Percentiles rank a stretch among this genome's conserved stretches.
Conservation (phyloP, 805 yeast species). For the Myxozyma geophila region DNA sequence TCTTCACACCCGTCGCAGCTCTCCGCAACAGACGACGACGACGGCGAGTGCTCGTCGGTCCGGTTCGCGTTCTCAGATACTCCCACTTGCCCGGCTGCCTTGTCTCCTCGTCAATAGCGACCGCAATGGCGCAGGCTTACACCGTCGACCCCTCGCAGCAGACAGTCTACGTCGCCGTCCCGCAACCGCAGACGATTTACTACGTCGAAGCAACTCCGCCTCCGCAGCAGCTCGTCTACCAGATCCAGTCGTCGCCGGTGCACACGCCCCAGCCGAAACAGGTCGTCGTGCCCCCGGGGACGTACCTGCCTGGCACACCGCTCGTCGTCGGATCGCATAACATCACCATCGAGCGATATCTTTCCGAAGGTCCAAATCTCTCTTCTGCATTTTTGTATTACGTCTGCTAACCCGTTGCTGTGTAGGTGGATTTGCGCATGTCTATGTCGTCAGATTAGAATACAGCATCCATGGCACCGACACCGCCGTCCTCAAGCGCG, state of each 20-base stretch:
- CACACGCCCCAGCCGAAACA: slow-evolving; percentile 9
- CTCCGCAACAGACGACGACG: slow-evolving; percentile 4
- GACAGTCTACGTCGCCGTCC: slow-evolving; percentile 13
- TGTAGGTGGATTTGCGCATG: slow-evolving; percentile 87
- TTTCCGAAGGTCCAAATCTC: slow-evolving; percentile 65
- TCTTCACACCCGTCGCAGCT: not conserved
- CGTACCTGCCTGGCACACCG: slow-evolving; percentile 75
- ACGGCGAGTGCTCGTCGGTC: slow-evolving; percentile 12
- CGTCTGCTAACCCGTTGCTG: slow-evolving; percentile 6
- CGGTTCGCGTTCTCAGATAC: not conserved
- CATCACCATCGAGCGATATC: slow-evolving; percentile 67
- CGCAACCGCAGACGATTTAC: slow-evolving; percentile 20
- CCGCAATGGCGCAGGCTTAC: slow-evolving; percentile 12
- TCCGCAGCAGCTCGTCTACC: slow-evolving; percentile 12
- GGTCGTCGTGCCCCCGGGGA: slow-evolving; percentile 32
- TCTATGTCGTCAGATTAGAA: slow-evolving; percentile 74
- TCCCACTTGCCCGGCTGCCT: not conserved
- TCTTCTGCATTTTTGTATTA: not conserved
- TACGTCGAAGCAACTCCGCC: slow-evolving; percentile 13
- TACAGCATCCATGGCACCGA: slow-evolving; percentile 60
- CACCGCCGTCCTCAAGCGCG: slow-evolving; percentile 86
- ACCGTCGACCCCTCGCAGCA: slow-evolving; percentile 17
- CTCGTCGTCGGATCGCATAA: slow-evolving; percentile 84
- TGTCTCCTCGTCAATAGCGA: not conserved
- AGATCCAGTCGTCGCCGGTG: slow-evolving; percentile 11